These are phyloP conservation scores for Ormosia emarginata DNA, from an alignment of 306 rosid genomes.

Conservation along the genomic window DNA sequence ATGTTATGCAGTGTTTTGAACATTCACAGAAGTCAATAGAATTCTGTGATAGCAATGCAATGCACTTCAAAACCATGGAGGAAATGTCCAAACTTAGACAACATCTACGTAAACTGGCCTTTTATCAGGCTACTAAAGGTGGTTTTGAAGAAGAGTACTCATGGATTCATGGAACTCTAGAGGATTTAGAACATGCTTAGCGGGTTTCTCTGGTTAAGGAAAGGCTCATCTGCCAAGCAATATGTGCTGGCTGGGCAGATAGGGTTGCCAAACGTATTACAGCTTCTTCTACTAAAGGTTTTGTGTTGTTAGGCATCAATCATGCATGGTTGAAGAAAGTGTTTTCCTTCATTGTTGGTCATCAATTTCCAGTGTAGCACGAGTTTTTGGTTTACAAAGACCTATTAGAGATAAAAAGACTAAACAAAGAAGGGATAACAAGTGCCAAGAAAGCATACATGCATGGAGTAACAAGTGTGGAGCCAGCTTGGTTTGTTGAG, in stretches of 20 bases:
- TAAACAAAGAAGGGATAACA: conserved; percentile 74
- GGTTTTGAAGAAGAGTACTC: conserved; percentile 53
- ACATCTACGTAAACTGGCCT: conserved; percentile 69
- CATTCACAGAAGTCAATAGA: conserved; percentile 40
- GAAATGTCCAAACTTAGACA: conserved; percentile 90
- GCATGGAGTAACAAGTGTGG: conserved; percentile 80
- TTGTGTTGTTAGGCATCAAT: conserved; percentile 56
- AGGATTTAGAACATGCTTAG: conserved; percentile 69
- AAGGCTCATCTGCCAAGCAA: conserved; percentile 73
- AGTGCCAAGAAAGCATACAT: conserved; percentile 59
- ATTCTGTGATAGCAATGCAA: conserved; percentile 63
- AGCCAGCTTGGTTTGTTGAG: conserved; percentile 83
- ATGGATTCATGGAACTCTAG: conserved; percentile 63
- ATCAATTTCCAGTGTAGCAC: conserved; percentile 57
- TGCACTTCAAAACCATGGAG: conserved; percentile 85
- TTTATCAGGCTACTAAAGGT: conserved; percentile 41
- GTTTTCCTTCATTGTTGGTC: conserved; percentile 77
- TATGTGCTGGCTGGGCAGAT: conserved; percentile 99
- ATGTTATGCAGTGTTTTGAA: conserved; percentile 81
- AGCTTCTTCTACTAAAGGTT: conserved; percentile 40
- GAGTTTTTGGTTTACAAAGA: conserved; percentile 90
- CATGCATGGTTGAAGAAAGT: conserved; percentile 62
- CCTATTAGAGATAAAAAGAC: conserved; percentile 63
- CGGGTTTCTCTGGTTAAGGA: conserved; percentile 60
- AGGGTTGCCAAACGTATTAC: too few species aligned